Base-by-base conservation (phyloP, 305 asterid species). In the Fraxinus xanthoxyloides region DNA sequence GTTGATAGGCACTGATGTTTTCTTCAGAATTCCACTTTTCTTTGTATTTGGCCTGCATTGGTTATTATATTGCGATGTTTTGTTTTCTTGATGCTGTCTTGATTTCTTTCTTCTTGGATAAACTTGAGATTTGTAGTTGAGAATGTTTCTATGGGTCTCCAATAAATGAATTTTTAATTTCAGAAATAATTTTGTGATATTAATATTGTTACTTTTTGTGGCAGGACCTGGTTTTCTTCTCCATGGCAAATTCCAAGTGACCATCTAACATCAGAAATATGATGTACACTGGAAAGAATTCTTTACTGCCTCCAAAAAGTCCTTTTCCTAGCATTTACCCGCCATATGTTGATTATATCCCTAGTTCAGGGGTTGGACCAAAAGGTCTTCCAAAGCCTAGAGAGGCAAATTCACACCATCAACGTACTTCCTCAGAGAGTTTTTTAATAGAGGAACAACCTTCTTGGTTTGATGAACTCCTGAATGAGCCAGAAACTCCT, bases 391-490 rank as follows among this genome's bases (percentile, higher is more conserved):
- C 87, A 36, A 89, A 78, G 74, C 83, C 86, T 63, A 86, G 87
- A 81, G 90, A 89, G 36, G 90, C 89, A 80, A 85, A 84, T 82
- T 78, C 90, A 32, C 87, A 85, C 87, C 94, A 89, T 83, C 93
- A 92, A 10, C 90, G 94, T 40, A 88, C 97, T 82, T 88, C 97
- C 48, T 92, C 97, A 17, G 97, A 92, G 77, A 88, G 92, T 75
- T 81, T 82, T 79, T 78, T 90, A 73, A 87, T 90, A 56, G 94
- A 90, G 81, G 97, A 92, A 81, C 92, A 92, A 77, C 97, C 94
- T 77, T 90, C 92, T 79, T 92, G 97, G 97, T 81, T 92, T 51
- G 94, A 92, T 69, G 97, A 92, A 38, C 94, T 92, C 78, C 94
- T 90, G 21, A 83, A 92, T 17, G 94, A 92, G 84, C 97, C 97